Evolutionary conservation across 306 rosid genomes (phyloP), one percentile per base, ranked within the genome.

Genomic region (Begonia peltatifolia): DNA sequence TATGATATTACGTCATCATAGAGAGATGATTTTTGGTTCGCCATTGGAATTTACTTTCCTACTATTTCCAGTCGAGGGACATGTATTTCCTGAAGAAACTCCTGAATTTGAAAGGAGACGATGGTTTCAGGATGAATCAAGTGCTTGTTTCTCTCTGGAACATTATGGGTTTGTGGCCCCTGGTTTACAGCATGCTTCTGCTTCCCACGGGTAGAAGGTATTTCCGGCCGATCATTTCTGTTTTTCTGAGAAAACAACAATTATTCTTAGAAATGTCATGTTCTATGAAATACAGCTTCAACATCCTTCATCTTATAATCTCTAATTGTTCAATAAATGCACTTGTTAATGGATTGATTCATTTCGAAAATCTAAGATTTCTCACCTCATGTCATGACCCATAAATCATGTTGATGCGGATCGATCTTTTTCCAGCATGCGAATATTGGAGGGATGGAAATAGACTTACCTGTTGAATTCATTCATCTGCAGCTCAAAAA

Each of bases 191-290:
- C 75, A 80, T 80, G 95, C 70, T 85, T 60, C 62, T 85, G 77
- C 70, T 90, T 62, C 95, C 97, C 11, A 78, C 94, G 4, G 95
- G 83, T 66, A 82, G 95, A 62, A 85, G 97, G 97, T 90, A 76
- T 54, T 38, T 52, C 46, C 17, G 52, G 5, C 17, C 20, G 14
- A 48, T 57, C 56, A 25, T 42, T 53, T 52, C 46, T 58, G 18
- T 12, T 49, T 41, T 50, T 18, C 52, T 35, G 11, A 49, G 23
- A 44, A 53, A n/a, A 12, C 9, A 44, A 25, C 47, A n/a, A 12
- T 56, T 18, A 4, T 18, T 10, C 16, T 43, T 30, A 30, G 5
- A 30, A 30, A 30, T 41, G 48, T 44, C 14, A 44, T 44, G 14
- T 13, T 46, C 9, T 30, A 30, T 30, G 38, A 5, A 30, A 30